These are phyloP conservation scores for Diddensiella transvaalensis DNA, from an alignment of 805 yeast species.

Conservation along the genomic window DNA sequence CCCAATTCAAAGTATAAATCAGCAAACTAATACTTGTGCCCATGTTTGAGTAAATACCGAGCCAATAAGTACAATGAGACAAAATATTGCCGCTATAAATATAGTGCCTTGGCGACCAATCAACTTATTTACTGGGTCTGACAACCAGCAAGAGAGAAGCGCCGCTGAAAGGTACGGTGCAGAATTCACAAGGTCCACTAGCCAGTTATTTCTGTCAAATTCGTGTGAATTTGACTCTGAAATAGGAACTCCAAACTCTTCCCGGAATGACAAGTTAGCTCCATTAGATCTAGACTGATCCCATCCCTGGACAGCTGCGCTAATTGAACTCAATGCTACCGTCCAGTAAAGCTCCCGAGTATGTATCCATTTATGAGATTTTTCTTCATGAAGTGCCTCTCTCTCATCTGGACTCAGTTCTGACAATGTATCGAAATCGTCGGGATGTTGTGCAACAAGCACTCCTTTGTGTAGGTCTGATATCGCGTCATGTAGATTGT, in stretches of 20 bases:
- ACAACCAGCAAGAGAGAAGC: slow-evolving; percentile 51
- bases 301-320: slow-evolving; percentile 69
- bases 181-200: slow-evolving; percentile 58
- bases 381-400: slow-evolving; percentile 39
- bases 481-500: slow-evolving; percentile 25
- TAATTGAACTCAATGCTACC: slow-evolving; percentile 57
- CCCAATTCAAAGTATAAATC: slow-evolving; percentile 43
- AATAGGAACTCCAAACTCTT: slow-evolving; percentile 33
- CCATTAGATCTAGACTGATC: slow-evolving; percentile 69
- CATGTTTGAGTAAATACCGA: slow-evolving; percentile 53
- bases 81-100: slow-evolving; percentile 51
- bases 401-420: slow-evolving; percentile 33
- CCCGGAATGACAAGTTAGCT: slow-evolving; percentile 46
- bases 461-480: slow-evolving; percentile 43
- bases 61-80: slow-evolving; percentile 54
- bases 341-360: slow-evolving; percentile 40
- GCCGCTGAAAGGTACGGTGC: slow-evolving; percentile 61
- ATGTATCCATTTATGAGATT: slow-evolving; percentile 44
- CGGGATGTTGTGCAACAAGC: slow-evolving; percentile 49
- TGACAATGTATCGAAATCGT: slow-evolving; percentile 38
- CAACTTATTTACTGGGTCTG: slow-evolving; percentile 46
- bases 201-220: slow-evolving; percentile 46
- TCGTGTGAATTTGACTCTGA: slow-evolving; percentile 26
- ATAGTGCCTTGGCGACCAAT: slow-evolving; percentile 59
- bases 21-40: slow-evolving; percentile 63